Percentiles rank a stretch among this genome's conserved stretches.
These are phyloP conservation scores for Hanseniaspora occidentalis DNA, from an alignment of 805 yeast species.

Conservation along the genomic window DNA sequence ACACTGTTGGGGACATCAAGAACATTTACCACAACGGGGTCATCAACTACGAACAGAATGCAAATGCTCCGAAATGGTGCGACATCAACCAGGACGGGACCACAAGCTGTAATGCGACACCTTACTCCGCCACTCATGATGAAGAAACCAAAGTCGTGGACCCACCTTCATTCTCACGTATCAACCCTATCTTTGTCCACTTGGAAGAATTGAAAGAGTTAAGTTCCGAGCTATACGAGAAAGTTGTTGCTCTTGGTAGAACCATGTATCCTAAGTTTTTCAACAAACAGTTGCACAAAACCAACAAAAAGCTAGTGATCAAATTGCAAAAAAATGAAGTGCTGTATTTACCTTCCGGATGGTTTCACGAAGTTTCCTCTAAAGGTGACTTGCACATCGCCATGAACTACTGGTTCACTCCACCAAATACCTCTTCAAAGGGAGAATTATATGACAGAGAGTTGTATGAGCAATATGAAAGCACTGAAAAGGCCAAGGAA, in stretches of 20 bases:
- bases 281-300: constrained; percentile 5
- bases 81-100: constrained; percentile 53
- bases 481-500: constrained; percentile 28
- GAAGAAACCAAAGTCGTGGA: constrained; percentile 27
- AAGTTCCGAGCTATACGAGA: constrained; percentile 16
- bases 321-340: constrained; percentile 49
- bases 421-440: constrained; percentile 31
- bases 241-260: constrained; percentile 28
- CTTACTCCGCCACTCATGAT: constrained; percentile 33
- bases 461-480: constrained; percentile 30
- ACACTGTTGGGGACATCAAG: constrained; percentile 52
- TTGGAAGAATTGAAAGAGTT: constrained; percentile 34
- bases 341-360: constrained; percentile 63
- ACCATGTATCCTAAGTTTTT: constrained; percentile 37
- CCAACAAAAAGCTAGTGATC: constrained; percentile 31
- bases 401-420: constrained; percentile 63
- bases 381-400: constrained; percentile 50
- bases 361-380: constrained; percentile 75
- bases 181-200: constrained; percentile 55
- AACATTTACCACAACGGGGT: constrained; percentile 47
- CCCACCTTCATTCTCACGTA: constrained; percentile 57
- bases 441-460: constrained; percentile 3
- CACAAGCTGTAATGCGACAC: constrained; percentile 34
- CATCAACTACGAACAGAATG: constrained; percentile 46
- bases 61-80: constrained; percentile 51